Evolutionary conservation across 495 filamentous ascomycete genomes (phyloP).

Genomic region (Aspergillus baeticus): DNA sequence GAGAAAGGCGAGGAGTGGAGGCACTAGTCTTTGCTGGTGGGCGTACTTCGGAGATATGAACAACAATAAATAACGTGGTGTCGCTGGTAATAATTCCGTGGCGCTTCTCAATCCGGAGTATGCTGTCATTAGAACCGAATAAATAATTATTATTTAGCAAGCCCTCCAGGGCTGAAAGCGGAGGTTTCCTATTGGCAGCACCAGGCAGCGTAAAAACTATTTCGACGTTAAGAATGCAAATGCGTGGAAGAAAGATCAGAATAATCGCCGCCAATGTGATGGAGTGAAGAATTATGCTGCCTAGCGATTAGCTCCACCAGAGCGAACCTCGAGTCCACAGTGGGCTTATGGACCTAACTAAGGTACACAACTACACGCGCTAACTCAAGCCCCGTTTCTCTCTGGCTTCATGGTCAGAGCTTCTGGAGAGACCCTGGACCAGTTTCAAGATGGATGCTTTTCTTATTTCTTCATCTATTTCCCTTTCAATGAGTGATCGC

Average conservation of each 20-base stretch:
- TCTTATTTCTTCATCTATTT: constrained; percentile 13
- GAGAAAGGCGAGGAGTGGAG: not conserved
- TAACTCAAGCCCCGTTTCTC: constrained; percentile 4
- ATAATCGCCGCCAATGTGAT: constrained; percentile 5
- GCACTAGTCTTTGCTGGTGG: constrained; percentile 13
- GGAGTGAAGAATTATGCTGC: constrained; percentile 24
- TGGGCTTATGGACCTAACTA: constrained; percentile 11
- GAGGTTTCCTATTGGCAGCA: not conserved
- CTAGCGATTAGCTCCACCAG: constrained; percentile 19
- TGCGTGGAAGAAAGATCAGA: not conserved
- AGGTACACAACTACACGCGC: constrained; percentile 5
- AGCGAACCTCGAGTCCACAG: constrained; percentile 17
- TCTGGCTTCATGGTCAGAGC: constrained; percentile 22
- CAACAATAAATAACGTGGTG: not conserved
- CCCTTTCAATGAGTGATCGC: not conserved
- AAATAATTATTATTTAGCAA: not conserved
- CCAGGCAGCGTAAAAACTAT: not conserved
- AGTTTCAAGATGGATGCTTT: constrained; percentile 26
- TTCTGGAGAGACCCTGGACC: constrained; percentile 29
- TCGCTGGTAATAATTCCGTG: too few relatives aligned
- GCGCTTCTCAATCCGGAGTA: too few relatives aligned
- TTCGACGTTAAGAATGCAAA: not conserved
- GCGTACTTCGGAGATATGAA: constrained; percentile 18
- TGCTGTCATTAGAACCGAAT: not conserved
- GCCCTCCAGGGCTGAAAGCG: not conserved